Base-by-base conservation (phyloP, 1,284 basidiomycete genomes). In the Boletellus deceptivus region DNA sequence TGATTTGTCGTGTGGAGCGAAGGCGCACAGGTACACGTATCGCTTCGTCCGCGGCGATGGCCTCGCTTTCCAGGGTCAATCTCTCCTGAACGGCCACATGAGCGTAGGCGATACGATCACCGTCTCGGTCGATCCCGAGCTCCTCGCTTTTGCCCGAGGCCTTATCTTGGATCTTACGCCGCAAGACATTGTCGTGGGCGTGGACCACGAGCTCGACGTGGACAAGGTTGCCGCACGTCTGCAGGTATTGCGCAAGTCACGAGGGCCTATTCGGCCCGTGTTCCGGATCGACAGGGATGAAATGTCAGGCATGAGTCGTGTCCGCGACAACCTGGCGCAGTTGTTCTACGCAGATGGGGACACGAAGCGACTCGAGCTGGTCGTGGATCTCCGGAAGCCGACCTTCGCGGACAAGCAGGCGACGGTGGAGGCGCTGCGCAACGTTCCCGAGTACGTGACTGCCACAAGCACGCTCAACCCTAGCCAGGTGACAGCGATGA, bases 241-340 rank as follows among this genome's bases (percentile, higher is more conserved):
- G 46, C 56, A 52, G 39, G 48, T 51, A 7, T 43, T 60, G 25
- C 60, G 54, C 53, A 58, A 48, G 37, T 44, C 17, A 41, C 56
- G 22, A 10, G 47, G 46, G 14, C 44, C 41, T 42, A 43, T 55
- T 29, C 50, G 50, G 33, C 53, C 72, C 10, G 67, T 87, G 7
- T 98, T 94, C 72, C 82, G 95, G 22, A 86, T 99, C 53, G 96
- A 99, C 76, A 91, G 87, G 63, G 97, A 99, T 67, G 96, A 99
- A 67, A 72, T 98, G 38, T 81, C 84, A 8, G 82, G 94, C 0
- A 89, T 98, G 84, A 84, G 84, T 40, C 79, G 91, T 29, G 84
- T 98, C 60, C 80, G 96, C 6, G 87, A 92, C 58, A 98, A 98
- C 63, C 81, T 99, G 27, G 89, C 94, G 0, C 85, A 87, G 52